phyloP scores from a whole-genome alignment of 2,329 filamentous ascomycete genomes.

The Ascochyta viciae-villosae region DNA sequence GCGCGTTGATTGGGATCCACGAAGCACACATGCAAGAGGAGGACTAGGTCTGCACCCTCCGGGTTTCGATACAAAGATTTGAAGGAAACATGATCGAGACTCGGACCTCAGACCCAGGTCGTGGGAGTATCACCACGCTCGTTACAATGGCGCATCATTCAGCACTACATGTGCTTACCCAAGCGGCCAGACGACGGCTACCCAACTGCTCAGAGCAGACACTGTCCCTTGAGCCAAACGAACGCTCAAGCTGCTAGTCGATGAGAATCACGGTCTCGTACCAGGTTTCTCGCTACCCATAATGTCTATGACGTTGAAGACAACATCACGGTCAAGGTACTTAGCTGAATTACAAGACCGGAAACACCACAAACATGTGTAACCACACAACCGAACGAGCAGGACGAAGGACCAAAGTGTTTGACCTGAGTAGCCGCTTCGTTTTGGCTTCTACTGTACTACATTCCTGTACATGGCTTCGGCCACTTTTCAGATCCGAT shows the following conservation, averaged over 20 bases:
- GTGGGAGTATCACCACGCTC: neutral
- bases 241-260: neutral
- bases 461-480: slow-evolving; percentile 3
- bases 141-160: neutral
- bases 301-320: neutral
- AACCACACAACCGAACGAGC: neutral
- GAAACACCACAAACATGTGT: neutral
- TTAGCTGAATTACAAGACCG: neutral
- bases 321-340: neutral
- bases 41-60: slow-evolving; percentile 50
- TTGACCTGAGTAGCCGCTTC: slow-evolving; percentile 8
- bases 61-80: slow-evolving; percentile 39
- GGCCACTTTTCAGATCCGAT: neutral
- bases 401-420: slow-evolving; percentile 14
- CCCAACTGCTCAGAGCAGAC: neutral
- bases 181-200: neutral
- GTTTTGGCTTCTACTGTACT: neutral
- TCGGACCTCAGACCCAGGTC: neutral
- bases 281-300: neutral
- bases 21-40: slow-evolving; percentile 48
- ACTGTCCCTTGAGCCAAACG: neutral
- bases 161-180: neutral
- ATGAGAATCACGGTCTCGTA: neutral
- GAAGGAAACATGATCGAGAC: slow-evolving; percentile 22
- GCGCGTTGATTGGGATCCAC: slow-evolving; percentile 47